These are phyloP conservation scores for Kuraishia borneana DNA, from an alignment of 805 yeast species.

Conservation along the genomic window DNA sequence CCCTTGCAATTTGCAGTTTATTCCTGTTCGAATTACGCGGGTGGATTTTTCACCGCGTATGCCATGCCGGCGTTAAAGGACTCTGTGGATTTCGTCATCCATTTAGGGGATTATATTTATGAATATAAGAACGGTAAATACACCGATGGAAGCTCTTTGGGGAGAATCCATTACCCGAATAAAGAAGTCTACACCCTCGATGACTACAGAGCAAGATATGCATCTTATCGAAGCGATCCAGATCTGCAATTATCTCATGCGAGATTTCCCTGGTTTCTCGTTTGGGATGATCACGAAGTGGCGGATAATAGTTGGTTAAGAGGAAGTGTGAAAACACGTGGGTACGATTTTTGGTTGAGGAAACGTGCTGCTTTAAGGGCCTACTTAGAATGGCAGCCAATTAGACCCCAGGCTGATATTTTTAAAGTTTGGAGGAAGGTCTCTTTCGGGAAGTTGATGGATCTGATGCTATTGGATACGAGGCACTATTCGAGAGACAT, in stretches of 20 bases:
- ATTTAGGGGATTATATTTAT: constrained; percentile 15
- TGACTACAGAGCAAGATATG: constrained; percentile 13
- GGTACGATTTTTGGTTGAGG: constrained; percentile 10
- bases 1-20: constrained; percentile 10
- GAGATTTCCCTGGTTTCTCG: constrained; percentile 12
- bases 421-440: constrained; percentile 12
- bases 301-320: constrained; percentile 14
- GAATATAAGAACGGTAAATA: constrained; percentile 13
- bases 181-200: constrained; percentile 10
- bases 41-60: constrained; percentile 13
- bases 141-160: constrained; percentile 10
- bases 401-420: constrained; percentile 8
- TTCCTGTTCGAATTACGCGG: constrained; percentile 14
- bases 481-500: constrained; percentile 15
- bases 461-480: constrained; percentile 12
- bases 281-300: constrained; percentile 18
- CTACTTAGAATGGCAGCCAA: constrained; percentile 15
- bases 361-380: constrained; percentile 10
- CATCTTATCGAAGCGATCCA: constrained; percentile 9
- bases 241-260: constrained; percentile 13
- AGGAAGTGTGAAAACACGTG: constrained; percentile 12
- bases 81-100: constrained; percentile 12
- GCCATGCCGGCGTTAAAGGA: constrained; percentile 10
- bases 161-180: constrained; percentile 10
- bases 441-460: constrained; percentile 10